Evolutionary conservation across 257 asterid species (phyloP), one percentile per base, ranked within the genome.

Genomic region (Thymus quinquecostatus): DNA sequence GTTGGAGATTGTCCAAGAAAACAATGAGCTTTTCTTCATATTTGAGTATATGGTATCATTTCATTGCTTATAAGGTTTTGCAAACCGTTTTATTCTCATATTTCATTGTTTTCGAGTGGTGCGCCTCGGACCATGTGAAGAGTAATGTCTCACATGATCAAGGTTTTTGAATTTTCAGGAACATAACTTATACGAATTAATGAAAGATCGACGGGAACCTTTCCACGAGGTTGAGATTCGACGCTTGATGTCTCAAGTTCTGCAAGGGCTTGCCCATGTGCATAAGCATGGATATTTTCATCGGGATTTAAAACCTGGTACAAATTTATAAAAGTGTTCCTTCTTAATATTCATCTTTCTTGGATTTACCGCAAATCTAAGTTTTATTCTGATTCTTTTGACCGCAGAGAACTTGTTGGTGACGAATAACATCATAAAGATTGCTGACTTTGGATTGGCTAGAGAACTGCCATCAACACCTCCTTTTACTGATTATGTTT

Each of bases 231-330:
- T 82, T 60, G 97, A 94, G 81, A 87, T 94, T 61, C 89, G 93
- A 41, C 83, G 79, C 57, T 83, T 91, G 77, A 84, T 89, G 92
- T 82, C 86, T 75, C 98, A 91, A 78, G 82, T 94, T 81, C 83
- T 94, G 74, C 91, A 85, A 72, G 98, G 97, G 64, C 97, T 94
- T 58, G 73, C 82, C 1, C 82, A 91, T 54, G 89, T 94, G 81
- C 98, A 94, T 72, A 78, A 82, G 80, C 86, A 83, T 51, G 95
- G 90, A 72, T 89, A 86, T 80, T 85, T 91, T 77, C 97, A 94
- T 66, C 92, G 98, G 74, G 98, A 94, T 84, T 67, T 94, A 32
- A 94, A 94, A 83, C 98, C 98, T 76, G 98, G 98, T 94, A 91
- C 14, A 2, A 10, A 29, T 49, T 49, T 49, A 13, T 13, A 4